These are phyloP conservation scores for Elaeis oleifera DNA, from an alignment of 202 grass and related monocot species.

Conservation along the genomic window DNA sequence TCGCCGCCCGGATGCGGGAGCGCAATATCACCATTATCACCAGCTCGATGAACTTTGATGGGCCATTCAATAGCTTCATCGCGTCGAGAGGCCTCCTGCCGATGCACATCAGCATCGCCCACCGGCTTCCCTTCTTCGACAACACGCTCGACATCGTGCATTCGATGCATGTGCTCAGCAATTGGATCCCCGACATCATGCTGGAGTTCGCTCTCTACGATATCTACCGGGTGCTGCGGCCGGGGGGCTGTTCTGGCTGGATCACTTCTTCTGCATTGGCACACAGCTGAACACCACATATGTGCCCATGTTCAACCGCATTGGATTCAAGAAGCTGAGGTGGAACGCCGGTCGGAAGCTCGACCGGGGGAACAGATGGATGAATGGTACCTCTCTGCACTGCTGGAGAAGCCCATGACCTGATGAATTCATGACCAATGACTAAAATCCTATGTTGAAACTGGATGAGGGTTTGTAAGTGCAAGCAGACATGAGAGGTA, in stretches of 20 bases:
- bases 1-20: slow-evolving; percentile 5
- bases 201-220: slow-evolving; percentile 4
- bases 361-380: background rate
- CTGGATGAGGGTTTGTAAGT: no score
- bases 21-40: background rate
- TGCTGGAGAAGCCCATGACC: background rate
- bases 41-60: background rate
- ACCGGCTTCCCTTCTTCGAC: slow-evolving; percentile 9
- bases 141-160: slow-evolving; percentile 6
- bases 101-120: slow-evolving; percentile 1
- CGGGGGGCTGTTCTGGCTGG: slow-evolving; percentile 4
- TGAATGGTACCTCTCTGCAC: slow-evolving; percentile 3
- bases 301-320: background rate
- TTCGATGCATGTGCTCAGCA: slow-evolving; percentile 3
- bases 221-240: slow-evolving; percentile 6
- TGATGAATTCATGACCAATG: background rate
- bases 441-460: no score
- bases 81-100: background rate
- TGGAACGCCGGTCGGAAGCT: slow-evolving; percentile 1
- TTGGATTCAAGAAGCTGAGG: slow-evolving; percentile 1
- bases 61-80: slow-evolving; percentile 6
- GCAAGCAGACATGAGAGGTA: no score
- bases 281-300: background rate
- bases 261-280: slow-evolving; percentile 1
- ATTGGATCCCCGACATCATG: background rate